phyloP scores from a whole-genome alignment of 441 rosid species.

The Croton setiger region DNA sequence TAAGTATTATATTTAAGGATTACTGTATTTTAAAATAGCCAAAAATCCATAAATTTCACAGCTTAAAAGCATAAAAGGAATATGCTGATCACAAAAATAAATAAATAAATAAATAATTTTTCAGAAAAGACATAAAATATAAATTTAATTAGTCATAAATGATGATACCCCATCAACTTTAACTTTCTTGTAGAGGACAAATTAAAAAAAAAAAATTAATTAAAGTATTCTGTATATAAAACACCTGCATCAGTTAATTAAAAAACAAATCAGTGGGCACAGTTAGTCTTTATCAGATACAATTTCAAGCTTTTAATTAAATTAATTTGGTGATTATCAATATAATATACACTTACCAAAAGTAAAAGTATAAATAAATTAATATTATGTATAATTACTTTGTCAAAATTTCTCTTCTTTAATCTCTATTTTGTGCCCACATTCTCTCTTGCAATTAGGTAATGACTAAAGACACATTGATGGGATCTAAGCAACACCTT shows the following conservation, averaged over 20 bases:
- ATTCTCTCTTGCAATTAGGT: slow-evolving; percentile 9
- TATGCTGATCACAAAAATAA: not conserved
- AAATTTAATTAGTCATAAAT: too few relatives aligned
- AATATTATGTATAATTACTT: not conserved
- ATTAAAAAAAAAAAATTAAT: too few relatives aligned
- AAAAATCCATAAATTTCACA: too few relatives aligned
- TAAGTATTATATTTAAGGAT: too few relatives aligned
- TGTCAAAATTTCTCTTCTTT: not conserved
- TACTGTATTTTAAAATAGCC: too few relatives aligned
- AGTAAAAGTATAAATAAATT: not conserved
- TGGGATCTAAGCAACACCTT: slow-evolving; percentile 26
- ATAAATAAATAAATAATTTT: too few relatives aligned
- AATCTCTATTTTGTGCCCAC: slow-evolving; percentile 6
- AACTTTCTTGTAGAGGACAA: too few relatives aligned
- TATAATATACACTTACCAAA: slow-evolving; percentile 11
- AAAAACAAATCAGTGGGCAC: slow-evolving; percentile 21
- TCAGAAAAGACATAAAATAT: too few relatives aligned
- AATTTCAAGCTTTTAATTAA: slow-evolving; percentile 16
- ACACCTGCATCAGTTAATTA: slow-evolving; percentile 17
- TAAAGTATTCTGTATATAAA: not conserved
- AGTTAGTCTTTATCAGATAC: slow-evolving; percentile 7
- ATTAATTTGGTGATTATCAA: slow-evolving; percentile 6
- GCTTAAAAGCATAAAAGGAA: not conserved
- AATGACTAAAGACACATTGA: slow-evolving; percentile 13
- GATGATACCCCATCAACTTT: not conserved